Evolutionary conservation across 805 yeast species (phyloP), one percentile per base, ranked within the genome.

Genomic region (Blastobotrys robertii): DNA sequence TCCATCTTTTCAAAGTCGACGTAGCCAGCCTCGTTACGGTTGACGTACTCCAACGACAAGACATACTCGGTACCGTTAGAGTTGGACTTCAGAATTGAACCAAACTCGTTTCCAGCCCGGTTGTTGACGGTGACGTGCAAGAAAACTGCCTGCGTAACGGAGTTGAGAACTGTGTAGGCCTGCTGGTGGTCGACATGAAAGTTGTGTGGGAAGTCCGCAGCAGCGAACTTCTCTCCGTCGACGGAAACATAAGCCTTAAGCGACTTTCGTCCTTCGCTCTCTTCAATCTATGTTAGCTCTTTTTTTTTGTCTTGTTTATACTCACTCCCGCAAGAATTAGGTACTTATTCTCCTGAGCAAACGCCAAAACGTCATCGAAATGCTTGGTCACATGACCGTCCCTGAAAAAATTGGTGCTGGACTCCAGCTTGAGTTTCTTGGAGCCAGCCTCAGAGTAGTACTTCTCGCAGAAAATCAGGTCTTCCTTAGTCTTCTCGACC

Each of bases 21-120:
- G 63, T 62, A 87, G 0, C 96, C 97, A 3, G 50, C 53, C 4
- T 48, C 45, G 50, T 87, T 77, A 51, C 97, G 71, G 61, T 88
- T 92, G 12, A 86, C 96, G 44, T 75, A 64, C 8, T 71, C 73
- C 46, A 82, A 68, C 2, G 87, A 67, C 32, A 77, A 64, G 2
- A 82, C 85, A 57, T 84, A 88, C 4, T 82, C 76, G 0, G 97
- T 86, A 48, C 98, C 98, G 53, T 86, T 85, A 13, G 83, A 84
- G 62, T 90, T 88, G 2, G 95, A 85, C 56, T 90, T 90, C 56
- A 92, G 67, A 13, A 92, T 64, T 1, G 85, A 70, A 12, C 98
- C 98, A 58, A 59, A 79, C 54, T 85, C 92, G 8, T 63, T 54
- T 11, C 72, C 76, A 1, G 53, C 37, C 9, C 65, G 69, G 13